Percentiles rank a stretch among this genome's conserved stretches.
These are phyloP conservation scores for Nyctanthes arbortristis DNA, from an alignment of 257 asterid species.

Conservation along the genomic window DNA sequence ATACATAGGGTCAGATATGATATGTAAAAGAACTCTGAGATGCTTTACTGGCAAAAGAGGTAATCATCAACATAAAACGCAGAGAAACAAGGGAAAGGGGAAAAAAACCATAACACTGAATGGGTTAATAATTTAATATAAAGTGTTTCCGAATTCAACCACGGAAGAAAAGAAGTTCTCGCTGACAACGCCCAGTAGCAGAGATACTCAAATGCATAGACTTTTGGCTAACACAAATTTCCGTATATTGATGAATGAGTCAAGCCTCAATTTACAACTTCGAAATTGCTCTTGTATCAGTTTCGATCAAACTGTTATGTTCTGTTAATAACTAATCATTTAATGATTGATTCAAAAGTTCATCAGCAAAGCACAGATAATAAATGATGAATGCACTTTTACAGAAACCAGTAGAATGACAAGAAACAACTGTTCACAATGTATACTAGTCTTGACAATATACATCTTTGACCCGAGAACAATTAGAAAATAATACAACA, in stretches of 20 bases:
- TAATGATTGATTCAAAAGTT: background rate
- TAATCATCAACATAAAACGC: slow-evolving; percentile 5
- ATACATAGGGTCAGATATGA: slow-evolving; percentile 35
- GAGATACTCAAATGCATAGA: background rate
- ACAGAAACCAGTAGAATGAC: slow-evolving; percentile 9
- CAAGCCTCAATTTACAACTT: background rate
- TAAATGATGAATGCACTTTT: slow-evolving; percentile 7
- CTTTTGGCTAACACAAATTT: background rate
- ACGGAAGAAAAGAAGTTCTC: background rate
- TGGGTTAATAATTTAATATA: too few species aligned
- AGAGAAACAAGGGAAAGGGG: background rate
- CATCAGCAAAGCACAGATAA: background rate
- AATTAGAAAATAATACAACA: background rate
- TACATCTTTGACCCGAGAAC: background rate
- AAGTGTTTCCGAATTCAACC: background rate
- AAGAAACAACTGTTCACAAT: background rate
- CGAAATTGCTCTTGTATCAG: background rate
- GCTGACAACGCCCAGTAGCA: background rate
- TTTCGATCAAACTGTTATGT: background rate
- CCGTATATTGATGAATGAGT: background rate
- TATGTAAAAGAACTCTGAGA: slow-evolving; percentile 6
- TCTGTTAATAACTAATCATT: background rate
- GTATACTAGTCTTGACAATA: background rate
- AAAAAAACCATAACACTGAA: too few species aligned
- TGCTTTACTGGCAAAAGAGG: slow-evolving; percentile 6